Evolutionary conservation across 768 basidiomycete genomes (phyloP), one percentile per base, ranked within the genome.

Genomic region (Pisolithus tinctorius): DNA sequence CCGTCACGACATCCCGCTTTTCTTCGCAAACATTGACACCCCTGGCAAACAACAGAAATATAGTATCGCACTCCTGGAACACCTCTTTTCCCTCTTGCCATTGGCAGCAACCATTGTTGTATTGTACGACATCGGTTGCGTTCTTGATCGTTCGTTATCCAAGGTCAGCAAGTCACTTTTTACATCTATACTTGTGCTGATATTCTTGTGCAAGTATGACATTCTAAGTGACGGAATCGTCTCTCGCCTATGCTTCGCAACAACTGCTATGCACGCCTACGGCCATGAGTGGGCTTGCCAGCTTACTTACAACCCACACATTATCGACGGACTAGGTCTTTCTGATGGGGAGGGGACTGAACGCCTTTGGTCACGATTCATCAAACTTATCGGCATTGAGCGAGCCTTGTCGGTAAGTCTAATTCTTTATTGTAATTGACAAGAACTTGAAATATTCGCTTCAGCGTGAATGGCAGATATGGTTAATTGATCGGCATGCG

Each of bases 211-310:
- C 20, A 20, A 42, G 41, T 42, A 25, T 23, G 25, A 42, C 11
- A 42, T 42, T 26, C 23, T 42, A 20, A 20, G 20, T 23, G 20
- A 42, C 41, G 10, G 25, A 42, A 25, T 42, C 41, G 25, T 26
- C 42, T 61, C 64, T 2, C 58, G 68, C 0, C 6, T 74, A 4
- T 13, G 39, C 0, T 71, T 70, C 40, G 64, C 62, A 0, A 70
- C 69, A 0, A 66, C 64, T 6, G 70, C 67, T 0, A 68, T 74
- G 65, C 73, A 76, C 53, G 69, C 69, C 0, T 72, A 70, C 47
- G 67, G 64, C 13, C 72, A 73, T 47, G 61, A 70, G 42, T 73
- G 68, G 70, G 54, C 65, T 60, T 52, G 55, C 29, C 55, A 56
- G 30, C 46, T 56, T 1, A 16, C 47, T 3, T 56, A 42, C 39